These are phyloP conservation scores for Lachancea lanzarotensis DNA, from an alignment of 805 yeast genomes.

Conservation along the genomic window DNA sequence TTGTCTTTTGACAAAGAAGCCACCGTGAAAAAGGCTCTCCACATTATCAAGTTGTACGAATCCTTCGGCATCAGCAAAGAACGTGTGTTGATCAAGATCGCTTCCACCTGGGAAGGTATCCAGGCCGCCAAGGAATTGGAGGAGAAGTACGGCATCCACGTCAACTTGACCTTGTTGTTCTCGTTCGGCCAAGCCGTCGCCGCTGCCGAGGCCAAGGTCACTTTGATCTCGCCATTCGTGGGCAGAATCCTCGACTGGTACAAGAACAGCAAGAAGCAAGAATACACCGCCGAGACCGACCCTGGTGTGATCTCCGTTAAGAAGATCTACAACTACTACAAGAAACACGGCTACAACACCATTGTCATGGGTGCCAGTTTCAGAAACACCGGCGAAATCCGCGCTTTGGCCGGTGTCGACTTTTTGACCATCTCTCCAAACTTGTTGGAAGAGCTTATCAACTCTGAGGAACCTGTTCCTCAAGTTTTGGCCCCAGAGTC, in stretches of 20 bases:
- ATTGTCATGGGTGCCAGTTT: conserved; percentile 99
- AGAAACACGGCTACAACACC: conserved; percentile 92
- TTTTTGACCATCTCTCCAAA: conserved; percentile 92
- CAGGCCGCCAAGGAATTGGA: conserved; percentile 97
- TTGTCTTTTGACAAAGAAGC: conserved; percentile 93
- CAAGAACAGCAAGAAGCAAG: conserved; percentile 89
- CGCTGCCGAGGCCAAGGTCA: conserved; percentile 94
- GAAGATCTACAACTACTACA: conserved; percentile 91
- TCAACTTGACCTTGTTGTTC: conserved; percentile 91
- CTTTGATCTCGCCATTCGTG: conserved; percentile 96
- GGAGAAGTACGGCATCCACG: conserved; percentile 82
- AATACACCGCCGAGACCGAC: conserved; percentile 68
- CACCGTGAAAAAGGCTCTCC: conserved; percentile 87
- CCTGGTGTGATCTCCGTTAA: conserved; percentile 96
- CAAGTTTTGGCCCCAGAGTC: conserved; percentile 63
- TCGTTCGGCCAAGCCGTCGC: conserved; percentile 98
- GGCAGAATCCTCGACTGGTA: conserved; percentile 99
- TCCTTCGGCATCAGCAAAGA: conserved; percentile 80
- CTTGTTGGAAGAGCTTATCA: conserved; percentile 79
- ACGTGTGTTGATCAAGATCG: conserved; percentile 89
- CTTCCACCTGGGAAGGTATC: conserved; percentile 99
- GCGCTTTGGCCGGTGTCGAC: conserved; percentile 95
- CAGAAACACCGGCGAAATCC: conserved; percentile 94
- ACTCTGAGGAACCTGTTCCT: conserved; percentile 76
- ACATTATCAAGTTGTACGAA: conserved; percentile 83